Base-by-base conservation (phyloP, 208 protist species). In the Trypanosoma scelopori region DNA sequence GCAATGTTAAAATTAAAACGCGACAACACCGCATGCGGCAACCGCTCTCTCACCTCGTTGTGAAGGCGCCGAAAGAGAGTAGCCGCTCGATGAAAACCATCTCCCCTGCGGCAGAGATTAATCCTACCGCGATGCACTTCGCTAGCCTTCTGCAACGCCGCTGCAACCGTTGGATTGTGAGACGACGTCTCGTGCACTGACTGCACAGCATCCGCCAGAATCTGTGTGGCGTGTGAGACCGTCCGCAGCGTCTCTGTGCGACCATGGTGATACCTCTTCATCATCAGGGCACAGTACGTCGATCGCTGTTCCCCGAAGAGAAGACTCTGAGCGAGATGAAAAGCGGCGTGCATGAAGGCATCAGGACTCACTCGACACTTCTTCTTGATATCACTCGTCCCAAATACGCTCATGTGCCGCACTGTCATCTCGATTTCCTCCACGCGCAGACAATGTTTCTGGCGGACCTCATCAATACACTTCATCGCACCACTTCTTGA, bases 341-440 rank as follows among this genome's bases (percentile, higher is more conserved):
- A 72, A 45, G 67, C 56, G 48, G 56, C 49, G 20, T 72, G 67
- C 67, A 72, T 55, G 46, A 72, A 72, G 32, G 67, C 56, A 60
- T 72, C 67, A 16, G 67, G 67, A 46, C 67, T 72, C n/a, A 59
- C 35, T n/a, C 43, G 41, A 53, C 67, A 72, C 7, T 51, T 6
- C 27, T 64, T 55, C 43, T 72, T 72, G 45, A 72, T 65, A 35
- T 72, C 67, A 48, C 46, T 58, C 20, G 57, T 65, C 30, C 67
- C 67, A 59, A 72, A 61, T 16, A 15, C 18, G 18, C 32, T n/a
- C 39, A 72, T 58, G 46, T 55, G 23, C 42, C 67, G 32, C 42
- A 61, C 49, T n/a, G 51, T 64, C 13, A 72, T 16, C 20, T 46
- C 20, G 1, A 48, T 51, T 45, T 64, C 11, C 3, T 60, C 16